A percentile compares a stretch with the other conserved stretches of the same genome.
These are phyloP conservation scores for Triangularia verruculosa DNA, from an alignment of 2,329 filamentous ascomycete species.

Conservation along the genomic window DNA sequence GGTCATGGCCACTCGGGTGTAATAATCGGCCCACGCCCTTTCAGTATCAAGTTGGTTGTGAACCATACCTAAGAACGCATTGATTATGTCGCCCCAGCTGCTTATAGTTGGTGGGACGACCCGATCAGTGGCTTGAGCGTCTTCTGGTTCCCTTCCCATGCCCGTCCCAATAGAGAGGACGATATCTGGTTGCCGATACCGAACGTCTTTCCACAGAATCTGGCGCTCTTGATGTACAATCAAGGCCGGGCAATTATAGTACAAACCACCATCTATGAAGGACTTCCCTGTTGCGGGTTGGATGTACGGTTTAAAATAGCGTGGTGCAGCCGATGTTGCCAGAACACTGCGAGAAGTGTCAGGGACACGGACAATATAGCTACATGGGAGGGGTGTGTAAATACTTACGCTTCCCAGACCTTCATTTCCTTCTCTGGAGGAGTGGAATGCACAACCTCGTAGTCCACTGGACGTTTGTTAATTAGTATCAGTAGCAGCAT, in stretches of 20 bases:
- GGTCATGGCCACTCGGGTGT: neutral
- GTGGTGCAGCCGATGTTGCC: slow-evolving; percentile 7
- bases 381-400: neutral
- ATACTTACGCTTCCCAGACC: slow-evolving; percentile 13
- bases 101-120: neutral
- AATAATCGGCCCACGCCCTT: slow-evolving; percentile 4
- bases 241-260: slow-evolving; percentile 12
- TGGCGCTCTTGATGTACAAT: slow-evolving; percentile 5
- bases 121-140: too few relatives aligned
- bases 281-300: neutral
- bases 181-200: neutral
- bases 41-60: slow-evolving; percentile 10
- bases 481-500: neutral
- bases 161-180: slow-evolving; percentile 6
- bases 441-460: slow-evolving; percentile 3
- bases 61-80: neutral
- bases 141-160: neutral
- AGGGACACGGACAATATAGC: neutral
- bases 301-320: slow-evolving; percentile 12
- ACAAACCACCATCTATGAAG: slow-evolving; percentile 5
- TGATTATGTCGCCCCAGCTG: neutral
- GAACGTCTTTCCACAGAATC: slow-evolving; percentile 2
- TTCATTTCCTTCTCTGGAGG: slow-evolving; percentile 1
- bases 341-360: neutral
- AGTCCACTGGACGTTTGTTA: neutral